Percentiles rank a stretch among this genome's conserved stretches.
Conservation (phyloP, 2,329 filamentous ascomycete genomes). For the Neopestalotiopsis rosae region DNA sequence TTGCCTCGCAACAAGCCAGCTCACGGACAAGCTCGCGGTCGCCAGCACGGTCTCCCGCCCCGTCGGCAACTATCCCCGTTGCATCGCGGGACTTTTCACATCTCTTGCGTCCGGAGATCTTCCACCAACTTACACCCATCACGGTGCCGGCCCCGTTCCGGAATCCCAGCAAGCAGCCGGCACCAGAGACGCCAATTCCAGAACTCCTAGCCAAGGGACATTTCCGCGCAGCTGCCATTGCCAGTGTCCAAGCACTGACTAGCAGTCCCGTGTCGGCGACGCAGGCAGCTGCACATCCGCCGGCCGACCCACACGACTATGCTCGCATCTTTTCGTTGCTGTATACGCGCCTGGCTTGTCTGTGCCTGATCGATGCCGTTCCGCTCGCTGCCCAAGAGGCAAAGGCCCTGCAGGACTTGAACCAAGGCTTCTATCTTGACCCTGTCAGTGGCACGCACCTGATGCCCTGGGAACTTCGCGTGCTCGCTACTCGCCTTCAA, state of each 20-base stretch:
- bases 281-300: slow-evolving; percentile 40
- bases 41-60: slow-evolving; percentile 23
- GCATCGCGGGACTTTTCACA: slow-evolving; percentile 78
- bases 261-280: slow-evolving; percentile 42
- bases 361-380: slow-evolving; percentile 78
- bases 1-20: slow-evolving; percentile 29
- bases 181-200: slow-evolving; percentile 67
- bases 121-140: slow-evolving; percentile 76
- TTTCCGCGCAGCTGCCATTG: slow-evolving; percentile 79
- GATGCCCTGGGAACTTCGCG: slow-evolving; percentile 85
- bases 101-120: slow-evolving; percentile 80
- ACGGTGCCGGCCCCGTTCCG: slow-evolving; percentile 71
- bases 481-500: slow-evolving; percentile 83
- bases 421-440: slow-evolving; percentile 61
- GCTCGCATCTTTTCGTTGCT: slow-evolving; percentile 76
- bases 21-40: slow-evolving; percentile 30
- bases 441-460: slow-evolving; percentile 64
- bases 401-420: slow-evolving; percentile 67
- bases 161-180: slow-evolving; percentile 67
- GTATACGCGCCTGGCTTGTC: slow-evolving; percentile 80
- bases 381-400: slow-evolving; percentile 72
- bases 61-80: slow-evolving; percentile 34
- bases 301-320: slow-evolving; percentile 60
- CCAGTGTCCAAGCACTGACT: slow-evolving; percentile 66
- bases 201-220: slow-evolving; percentile 74